Conservation (phyloP, 2,329 filamentous ascomycete species). For the Fusarium continuum region DNA sequence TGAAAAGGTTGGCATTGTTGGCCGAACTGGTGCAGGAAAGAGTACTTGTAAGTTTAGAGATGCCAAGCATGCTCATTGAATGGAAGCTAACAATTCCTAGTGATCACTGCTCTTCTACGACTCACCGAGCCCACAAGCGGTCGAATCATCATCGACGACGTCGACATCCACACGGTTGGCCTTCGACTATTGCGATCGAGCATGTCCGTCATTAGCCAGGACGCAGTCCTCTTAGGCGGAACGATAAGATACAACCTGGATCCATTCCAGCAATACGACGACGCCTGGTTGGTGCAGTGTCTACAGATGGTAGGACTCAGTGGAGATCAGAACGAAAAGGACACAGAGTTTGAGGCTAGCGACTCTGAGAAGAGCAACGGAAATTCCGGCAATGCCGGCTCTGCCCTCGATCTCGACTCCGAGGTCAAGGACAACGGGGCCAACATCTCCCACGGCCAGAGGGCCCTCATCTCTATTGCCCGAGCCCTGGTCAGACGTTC, state of each 20-base stretch:
- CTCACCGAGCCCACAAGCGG: constrained; percentile 20
- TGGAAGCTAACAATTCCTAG: background rate
- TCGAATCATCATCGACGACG: constrained; percentile 17
- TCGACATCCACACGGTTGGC: constrained; percentile 19
- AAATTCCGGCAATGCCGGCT: background rate
- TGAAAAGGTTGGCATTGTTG: constrained; percentile 19
- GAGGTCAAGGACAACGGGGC: constrained; percentile 28
- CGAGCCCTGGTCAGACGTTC: constrained; percentile 14
- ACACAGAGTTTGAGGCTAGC: background rate
- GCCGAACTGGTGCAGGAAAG: constrained; percentile 24
- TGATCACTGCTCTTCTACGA: constrained; percentile 15
- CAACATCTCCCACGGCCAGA: constrained; percentile 23
- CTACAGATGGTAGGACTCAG: constrained; percentile 3
- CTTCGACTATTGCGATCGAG: constrained; percentile 18
- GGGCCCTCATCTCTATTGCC: constrained; percentile 19
- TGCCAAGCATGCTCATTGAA: fast-evolving
- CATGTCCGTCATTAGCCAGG: constrained; percentile 27
- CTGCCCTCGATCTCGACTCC: background rate
- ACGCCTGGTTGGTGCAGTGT: constrained; percentile 16
- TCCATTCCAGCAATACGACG: constrained; percentile 23
- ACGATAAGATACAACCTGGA: constrained; percentile 27
- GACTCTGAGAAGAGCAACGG: background rate
- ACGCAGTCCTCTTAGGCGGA: constrained; percentile 16
- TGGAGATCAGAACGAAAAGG: background rate
- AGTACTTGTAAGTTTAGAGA: constrained; percentile 1